Conservation (phyloP, 345 rosid genomes). For the Dipteronia sinensis region DNA sequence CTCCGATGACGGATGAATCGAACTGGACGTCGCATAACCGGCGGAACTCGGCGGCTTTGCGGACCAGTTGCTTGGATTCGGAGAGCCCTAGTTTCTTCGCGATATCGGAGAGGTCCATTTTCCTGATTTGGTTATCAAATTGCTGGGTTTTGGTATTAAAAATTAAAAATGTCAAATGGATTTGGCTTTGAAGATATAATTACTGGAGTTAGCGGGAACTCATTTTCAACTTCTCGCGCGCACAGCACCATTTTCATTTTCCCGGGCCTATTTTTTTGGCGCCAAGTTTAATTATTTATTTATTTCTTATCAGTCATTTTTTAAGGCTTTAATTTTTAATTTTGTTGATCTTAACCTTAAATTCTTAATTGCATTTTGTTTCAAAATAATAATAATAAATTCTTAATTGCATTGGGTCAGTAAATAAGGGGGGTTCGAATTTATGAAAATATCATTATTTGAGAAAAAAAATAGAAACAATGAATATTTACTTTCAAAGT, state of each 20-base stretch:
- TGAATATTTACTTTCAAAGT: too few relatives aligned
- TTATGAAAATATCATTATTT: too few relatives aligned
- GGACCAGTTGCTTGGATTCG: conserved; percentile 57
- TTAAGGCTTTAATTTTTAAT: too few relatives aligned
- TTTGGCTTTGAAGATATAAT: conserved; percentile 1
- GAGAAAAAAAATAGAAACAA: too few relatives aligned
- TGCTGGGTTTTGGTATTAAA: not conserved
- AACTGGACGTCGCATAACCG: conserved; percentile 93
- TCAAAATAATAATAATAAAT: too few relatives aligned
- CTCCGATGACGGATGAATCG: conserved; percentile 88
- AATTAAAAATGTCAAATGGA: too few relatives aligned
- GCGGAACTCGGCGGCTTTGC: conserved; percentile 96
- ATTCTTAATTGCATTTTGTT: too few relatives aligned
- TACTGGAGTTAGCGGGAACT: not conserved
- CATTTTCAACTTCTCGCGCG: not conserved
- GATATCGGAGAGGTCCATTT: conserved; percentile 75
- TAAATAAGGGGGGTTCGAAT: too few relatives aligned
- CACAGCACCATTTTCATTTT: not conserved
- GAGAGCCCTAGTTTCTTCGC: conserved; percentile 77
- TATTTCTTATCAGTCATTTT: not conserved
- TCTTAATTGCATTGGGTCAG: too few relatives aligned
- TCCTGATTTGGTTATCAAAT: too few relatives aligned
- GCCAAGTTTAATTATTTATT: not conserved
- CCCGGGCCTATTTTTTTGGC: not conserved
- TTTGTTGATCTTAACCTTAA: too few relatives aligned